Evolutionary conservation across 2,329 filamentous ascomycete species (phyloP), one percentile per base, ranked within the genome.

Genomic region (Lasiodiplodia sp.): DNA sequence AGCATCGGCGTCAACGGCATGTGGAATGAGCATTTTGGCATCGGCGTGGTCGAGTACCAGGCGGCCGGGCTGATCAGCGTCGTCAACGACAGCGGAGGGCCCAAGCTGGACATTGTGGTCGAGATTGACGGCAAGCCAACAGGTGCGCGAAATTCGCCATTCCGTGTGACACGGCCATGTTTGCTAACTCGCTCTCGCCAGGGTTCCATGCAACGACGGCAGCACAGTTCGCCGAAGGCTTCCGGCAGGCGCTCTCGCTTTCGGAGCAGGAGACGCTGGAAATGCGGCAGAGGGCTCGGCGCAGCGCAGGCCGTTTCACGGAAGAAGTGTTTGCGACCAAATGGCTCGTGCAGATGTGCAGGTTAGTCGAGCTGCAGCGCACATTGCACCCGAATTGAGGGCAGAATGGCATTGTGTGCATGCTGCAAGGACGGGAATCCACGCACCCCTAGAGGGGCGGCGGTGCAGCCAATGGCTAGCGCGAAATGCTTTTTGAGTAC

Each of bases 21-120:
- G 96, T 99, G 96, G 95, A 98, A 97, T 78, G 96, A 99, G 82
- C 96, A 99, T 80, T 99, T 99, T 78, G 96, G 96, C 25, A 99
- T 99, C 69, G 96, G 96, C 1, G 94, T 98, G 18, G 96, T 99
- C 51, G 96, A 99, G 83, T 99, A 98, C 77, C 94, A 98, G 78
- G 96, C 96, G 4, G 96, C 96, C 0, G 96, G 96, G 1, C 84
- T 99, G 69, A 94, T 99, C 68, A 90, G 91, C 5, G 94, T 99
- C 0, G 96, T 98, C 10, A 96, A 99, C 75, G 86, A 97, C 79
- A 96, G 92, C 63, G 96, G 95, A 10, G 96, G 96, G 0, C 96
- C 96, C 2, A 97, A 96, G 80, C 81, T 93, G 71, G 96, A 99
- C 77, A 99, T 99, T 72, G 95, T 98, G 18, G 87, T 93, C 11